Conservation (phyloP, 2,329 filamentous ascomycete species). For the Rutstroemia sp. region DNA sequence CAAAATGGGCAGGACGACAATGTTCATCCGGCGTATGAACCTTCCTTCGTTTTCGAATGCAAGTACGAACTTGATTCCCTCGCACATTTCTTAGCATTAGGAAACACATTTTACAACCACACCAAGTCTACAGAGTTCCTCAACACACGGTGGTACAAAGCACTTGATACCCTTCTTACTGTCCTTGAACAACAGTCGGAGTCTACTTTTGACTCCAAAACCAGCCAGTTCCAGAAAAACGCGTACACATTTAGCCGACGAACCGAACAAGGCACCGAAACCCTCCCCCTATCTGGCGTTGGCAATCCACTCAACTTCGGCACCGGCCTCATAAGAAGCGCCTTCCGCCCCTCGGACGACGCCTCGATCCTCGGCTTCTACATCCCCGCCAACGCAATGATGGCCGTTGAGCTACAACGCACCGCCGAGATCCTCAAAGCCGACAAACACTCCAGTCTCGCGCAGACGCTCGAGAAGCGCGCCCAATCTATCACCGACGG, state of each 20-base stretch:
- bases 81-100: slow-evolving; percentile 79
- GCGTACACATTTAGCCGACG: slow-evolving; percentile 80
- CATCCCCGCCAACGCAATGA: slow-evolving; percentile 94
- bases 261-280: slow-evolving; percentile 83
- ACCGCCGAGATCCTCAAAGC: slow-evolving; percentile 62
- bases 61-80: slow-evolving; percentile 98
- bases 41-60: slow-evolving; percentile 85
- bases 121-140: slow-evolving; percentile 75
- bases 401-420: slow-evolving; percentile 78
- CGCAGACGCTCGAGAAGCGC: slow-evolving; percentile 50
- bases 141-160: slow-evolving; percentile 68
- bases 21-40: slow-evolving; percentile 84
- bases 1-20: slow-evolving; percentile 75
- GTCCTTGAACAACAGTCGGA: slow-evolving; percentile 73
- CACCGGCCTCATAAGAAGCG: slow-evolving; percentile 81
- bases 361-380: slow-evolving; percentile 91
- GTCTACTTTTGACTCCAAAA: slow-evolving; percentile 68
- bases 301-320: slow-evolving; percentile 86
- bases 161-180: slow-evolving; percentile 64
- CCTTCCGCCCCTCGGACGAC: slow-evolving; percentile 92
- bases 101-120: slow-evolving; percentile 78
- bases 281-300: slow-evolving; percentile 69
- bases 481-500: slow-evolving; percentile 62
- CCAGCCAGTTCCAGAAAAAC: slow-evolving; percentile 60
- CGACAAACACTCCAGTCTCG: slow-evolving; percentile 44